A percentile compares a stretch with the other conserved stretches of the same genome.
phyloP scores from a whole-genome alignment of 768 basidiomycete genomes.

The Scleroderma citrinum region DNA sequence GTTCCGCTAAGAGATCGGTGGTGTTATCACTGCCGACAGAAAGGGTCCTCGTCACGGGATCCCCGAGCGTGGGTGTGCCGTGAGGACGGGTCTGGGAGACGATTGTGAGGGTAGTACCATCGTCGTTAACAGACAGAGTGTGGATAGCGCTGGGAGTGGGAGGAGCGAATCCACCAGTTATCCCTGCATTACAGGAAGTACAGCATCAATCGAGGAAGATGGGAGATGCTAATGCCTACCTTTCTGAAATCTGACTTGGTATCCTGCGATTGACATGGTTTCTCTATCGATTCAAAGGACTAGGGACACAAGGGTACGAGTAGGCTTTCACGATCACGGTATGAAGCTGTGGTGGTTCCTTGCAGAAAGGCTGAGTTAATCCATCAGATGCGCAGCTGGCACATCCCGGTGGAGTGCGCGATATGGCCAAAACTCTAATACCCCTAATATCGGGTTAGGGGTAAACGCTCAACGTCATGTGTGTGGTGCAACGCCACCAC shows the following conservation, averaged over 20 bases:
- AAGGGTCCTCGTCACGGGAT: conserved; percentile 40
- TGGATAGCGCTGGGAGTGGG: conserved; percentile 55
- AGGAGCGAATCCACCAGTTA: conserved; percentile 69
- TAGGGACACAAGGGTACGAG: too few species aligned
- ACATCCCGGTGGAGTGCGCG: not conserved
- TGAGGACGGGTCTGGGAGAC: conserved; percentile 40
- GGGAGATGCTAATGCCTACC: conserved; percentile 31
- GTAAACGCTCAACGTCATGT: not conserved
- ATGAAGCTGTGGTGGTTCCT: too few species aligned
- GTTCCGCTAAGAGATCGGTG: conserved; percentile 45
- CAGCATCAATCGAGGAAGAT: not conserved
- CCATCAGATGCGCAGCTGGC: not conserved
- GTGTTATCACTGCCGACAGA: conserved; percentile 18
- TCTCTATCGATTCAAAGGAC: not conserved
- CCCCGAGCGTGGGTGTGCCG: conserved; percentile 40
- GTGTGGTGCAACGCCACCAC: not conserved
- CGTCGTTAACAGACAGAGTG: conserved; percentile 38
- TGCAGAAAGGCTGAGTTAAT: not conserved
- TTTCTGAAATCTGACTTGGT: conserved; percentile 39
- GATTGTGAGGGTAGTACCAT: conserved; percentile 37
- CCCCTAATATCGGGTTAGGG: not conserved
- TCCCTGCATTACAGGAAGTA: conserved; percentile 42
- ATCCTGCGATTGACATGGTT: conserved; percentile 13
- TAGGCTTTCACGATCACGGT: too few species aligned
- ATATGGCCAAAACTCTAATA: not conserved